Evolutionary conservation across 306 rosid genomes (phyloP), one percentile per base, ranked within the genome.

Genomic region (Ammopiptanthus mongolicus): DNA sequence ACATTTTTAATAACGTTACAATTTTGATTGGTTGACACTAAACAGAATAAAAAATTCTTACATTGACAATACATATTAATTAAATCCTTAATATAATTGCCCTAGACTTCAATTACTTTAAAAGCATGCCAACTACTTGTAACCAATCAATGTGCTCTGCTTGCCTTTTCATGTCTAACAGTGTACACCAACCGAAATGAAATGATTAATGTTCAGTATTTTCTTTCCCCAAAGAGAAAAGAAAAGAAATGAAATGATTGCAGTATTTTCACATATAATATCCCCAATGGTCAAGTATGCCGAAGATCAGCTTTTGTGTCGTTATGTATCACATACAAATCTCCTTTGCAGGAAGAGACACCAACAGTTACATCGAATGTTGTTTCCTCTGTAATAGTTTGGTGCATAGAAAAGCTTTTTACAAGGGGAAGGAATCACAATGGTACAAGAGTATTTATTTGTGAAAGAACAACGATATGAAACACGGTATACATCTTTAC

Each of bases 401-500:
- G 70, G 19, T 52, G 5, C 31, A 31, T 23, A 7, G 74, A 55
- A 41, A 75, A 41, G 73, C 42, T 50, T 48, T 65, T 53, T 18
- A 65, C 36, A 47, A 5, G 29, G 12, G 3, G 22, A 62, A 18
- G 36, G 6, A 25, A 52, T 11, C 41, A 17, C 47, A 3, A 29
- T 39, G 34, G 23, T 1, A 36, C 52, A 31, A 34, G 14, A 63
- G 59, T 63, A 55, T 57, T 15, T 63, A 55, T 57, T 15, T 56
- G 58, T 19, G 41, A 39, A 66, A 14, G 65, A 58, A 78, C 34
- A 70, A 36, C 48, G 5, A 67, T 29, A 59, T 14, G 39, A 57
- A 73, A 47, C 9, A 69, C 14, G 6, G 48, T 31, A 29, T 56
- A 63, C 67, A 65, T 76, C 56, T 64, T 59, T 65, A 42, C 67